phyloP scores from a whole-genome alignment of 148 eudicot species.

The Vaccinium myrtillus region DNA sequence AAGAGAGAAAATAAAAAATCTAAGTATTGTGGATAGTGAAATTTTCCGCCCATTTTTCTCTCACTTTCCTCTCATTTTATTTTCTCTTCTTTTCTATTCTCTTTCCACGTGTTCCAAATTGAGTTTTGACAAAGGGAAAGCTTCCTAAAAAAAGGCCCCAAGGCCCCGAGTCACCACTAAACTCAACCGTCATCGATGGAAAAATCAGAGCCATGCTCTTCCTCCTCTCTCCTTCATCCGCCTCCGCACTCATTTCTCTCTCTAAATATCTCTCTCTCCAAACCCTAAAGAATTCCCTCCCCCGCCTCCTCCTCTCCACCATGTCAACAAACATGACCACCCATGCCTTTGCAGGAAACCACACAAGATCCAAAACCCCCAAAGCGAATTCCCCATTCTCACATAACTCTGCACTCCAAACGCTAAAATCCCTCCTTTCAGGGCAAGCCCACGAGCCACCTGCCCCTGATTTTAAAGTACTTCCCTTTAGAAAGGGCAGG shows the following conservation, averaged over 20 bases:
- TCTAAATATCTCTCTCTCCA: constrained; percentile 30
- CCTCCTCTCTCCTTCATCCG: constrained; percentile 17
- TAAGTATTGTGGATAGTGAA: too few relatives aligned
- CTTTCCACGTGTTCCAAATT: too few relatives aligned
- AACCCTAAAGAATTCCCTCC: constrained; percentile 16
- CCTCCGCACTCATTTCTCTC: constrained; percentile 25
- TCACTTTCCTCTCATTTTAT: too few relatives aligned
- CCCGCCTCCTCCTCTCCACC: constrained; percentile 25
- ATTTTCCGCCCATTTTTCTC: too few relatives aligned
- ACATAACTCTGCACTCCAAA: constrained; percentile 52
- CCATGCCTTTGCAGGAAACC: constrained; percentile 85
- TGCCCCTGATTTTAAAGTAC: constrained; percentile 59
- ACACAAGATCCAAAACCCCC: constrained; percentile 60
- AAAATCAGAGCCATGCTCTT: constrained; percentile 37
- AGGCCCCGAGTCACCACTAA: constrained; percentile 1
- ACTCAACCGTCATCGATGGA: constrained; percentile 10
- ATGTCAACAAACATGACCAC: constrained; percentile 50
- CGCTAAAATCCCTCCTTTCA: constrained; percentile 49
- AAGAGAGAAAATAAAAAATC: too few relatives aligned
- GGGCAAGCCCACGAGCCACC: constrained; percentile 34
- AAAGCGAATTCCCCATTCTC: constrained; percentile 57
- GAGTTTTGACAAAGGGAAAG: too few relatives aligned
- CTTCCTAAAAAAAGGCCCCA: too few relatives aligned
- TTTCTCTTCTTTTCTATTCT: too few relatives aligned
- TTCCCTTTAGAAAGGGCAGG: constrained; percentile 82